Conservation (phyloP, 345 rosid genomes). For the Mallotus nudiflorus region DNA sequence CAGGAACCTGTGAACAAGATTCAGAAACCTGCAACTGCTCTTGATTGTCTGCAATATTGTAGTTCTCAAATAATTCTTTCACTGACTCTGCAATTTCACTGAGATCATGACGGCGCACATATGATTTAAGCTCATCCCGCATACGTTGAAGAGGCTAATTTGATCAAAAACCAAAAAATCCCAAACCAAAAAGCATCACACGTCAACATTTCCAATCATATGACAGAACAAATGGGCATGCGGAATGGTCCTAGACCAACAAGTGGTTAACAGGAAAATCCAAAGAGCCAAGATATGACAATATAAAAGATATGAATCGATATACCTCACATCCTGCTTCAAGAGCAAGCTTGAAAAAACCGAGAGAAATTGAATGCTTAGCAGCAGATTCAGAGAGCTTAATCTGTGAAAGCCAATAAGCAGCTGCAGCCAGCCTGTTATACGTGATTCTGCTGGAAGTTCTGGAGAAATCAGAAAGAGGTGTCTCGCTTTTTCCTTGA, state of each 20-base stretch:
- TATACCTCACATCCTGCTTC: slow-evolving; percentile 86
- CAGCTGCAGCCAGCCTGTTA: slow-evolving; percentile 47
- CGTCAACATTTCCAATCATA: background rate
- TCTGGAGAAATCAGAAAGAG: slow-evolving; percentile 51
- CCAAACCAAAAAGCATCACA: background rate
- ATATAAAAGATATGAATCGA: background rate
- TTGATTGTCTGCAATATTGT: slow-evolving; percentile 48
- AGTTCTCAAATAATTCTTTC: slow-evolving; percentile 57
- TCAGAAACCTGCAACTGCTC: slow-evolving; percentile 62
- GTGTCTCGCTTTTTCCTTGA: slow-evolving; percentile 52
- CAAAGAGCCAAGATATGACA: background rate
- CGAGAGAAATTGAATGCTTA: slow-evolving; percentile 76
- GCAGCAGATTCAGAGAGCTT: slow-evolving; percentile 73
- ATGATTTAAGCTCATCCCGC: slow-evolving; percentile 74
- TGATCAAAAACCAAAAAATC: background rate
- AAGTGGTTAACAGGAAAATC: background rate
- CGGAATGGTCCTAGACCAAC: background rate
- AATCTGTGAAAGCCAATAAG: slow-evolving; percentile 78
- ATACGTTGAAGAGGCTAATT: slow-evolving; percentile 63
- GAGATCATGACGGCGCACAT: slow-evolving; percentile 56
- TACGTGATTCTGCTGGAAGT: slow-evolving; percentile 51
- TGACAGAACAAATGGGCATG: background rate
- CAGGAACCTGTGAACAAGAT: slow-evolving; percentile 55
- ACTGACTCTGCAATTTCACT: slow-evolving; percentile 48
- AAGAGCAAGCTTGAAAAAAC: slow-evolving; percentile 82